These are phyloP conservation scores for Draba incana DNA, from an alignment of 345 rosid genomes.

Conservation along the genomic window DNA sequence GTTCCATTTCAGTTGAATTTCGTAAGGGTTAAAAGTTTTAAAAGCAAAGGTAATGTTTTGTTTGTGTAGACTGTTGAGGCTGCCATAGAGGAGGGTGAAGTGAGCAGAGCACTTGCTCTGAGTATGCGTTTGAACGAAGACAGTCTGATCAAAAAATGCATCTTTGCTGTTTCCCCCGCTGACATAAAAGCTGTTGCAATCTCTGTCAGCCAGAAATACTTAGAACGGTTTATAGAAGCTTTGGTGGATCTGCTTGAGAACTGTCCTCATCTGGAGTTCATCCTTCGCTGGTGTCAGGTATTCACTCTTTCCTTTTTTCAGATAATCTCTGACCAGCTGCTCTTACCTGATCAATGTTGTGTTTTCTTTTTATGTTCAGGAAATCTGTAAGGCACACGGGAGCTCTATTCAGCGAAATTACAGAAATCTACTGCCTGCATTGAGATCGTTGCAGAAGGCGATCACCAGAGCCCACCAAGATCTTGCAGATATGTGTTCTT, in stretches of 20 bases:
- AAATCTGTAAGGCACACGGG: constrained; percentile 85
- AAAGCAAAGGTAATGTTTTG: too few species aligned
- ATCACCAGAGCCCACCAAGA: constrained; percentile 88
- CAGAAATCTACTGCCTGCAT: constrained; percentile 74
- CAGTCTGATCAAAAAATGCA: constrained; percentile 67
- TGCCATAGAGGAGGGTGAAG: constrained; percentile 65
- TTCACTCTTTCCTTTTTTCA: not conserved
- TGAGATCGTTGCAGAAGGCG: constrained; percentile 84
- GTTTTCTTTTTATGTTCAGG: constrained; percentile 51
- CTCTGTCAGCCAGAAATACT: constrained; percentile 64
- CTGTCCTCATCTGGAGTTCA: constrained; percentile 86
- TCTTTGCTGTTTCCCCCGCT: constrained; percentile 70
- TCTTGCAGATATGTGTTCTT: constrained; percentile 86
- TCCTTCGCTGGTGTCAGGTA: constrained; percentile 95
- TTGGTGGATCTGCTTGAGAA: constrained; percentile 78
- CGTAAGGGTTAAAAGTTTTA: too few species aligned
- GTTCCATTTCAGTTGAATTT: too few species aligned
- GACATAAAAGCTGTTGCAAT: constrained; percentile 76
- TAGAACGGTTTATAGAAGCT: constrained; percentile 84
- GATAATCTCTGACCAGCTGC: not conserved
- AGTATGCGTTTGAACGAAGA: constrained; percentile 96
- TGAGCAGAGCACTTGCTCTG: constrained; percentile 72
- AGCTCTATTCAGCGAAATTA: constrained; percentile 77
- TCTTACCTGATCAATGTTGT: constrained; percentile 7
- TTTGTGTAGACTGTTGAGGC: constrained; percentile 73